phyloP scores from a whole-genome alignment of 306 rosid genomes.

The Citrullus amarus region DNA sequence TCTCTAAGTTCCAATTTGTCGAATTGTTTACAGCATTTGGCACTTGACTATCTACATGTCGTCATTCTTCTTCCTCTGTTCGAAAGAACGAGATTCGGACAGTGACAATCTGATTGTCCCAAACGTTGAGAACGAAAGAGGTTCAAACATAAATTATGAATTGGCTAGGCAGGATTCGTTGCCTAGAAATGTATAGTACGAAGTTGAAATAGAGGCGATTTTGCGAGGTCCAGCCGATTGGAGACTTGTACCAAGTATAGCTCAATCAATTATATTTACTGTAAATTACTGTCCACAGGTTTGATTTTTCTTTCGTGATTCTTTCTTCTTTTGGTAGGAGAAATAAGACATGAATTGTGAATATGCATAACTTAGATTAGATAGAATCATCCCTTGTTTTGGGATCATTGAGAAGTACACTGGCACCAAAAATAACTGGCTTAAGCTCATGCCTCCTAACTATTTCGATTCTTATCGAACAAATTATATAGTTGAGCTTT shows the following conservation, averaged over 20 bases:
- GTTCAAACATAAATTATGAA: constrained; percentile 20
- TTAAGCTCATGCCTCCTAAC: not conserved
- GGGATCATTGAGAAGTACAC: not conserved
- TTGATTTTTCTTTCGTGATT: not conserved
- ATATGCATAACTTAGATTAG: not conserved
- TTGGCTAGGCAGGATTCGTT: constrained; percentile 39
- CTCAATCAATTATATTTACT: not conserved
- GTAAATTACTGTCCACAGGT: not conserved
- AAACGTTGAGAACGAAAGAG: constrained; percentile 15
- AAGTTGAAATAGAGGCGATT: not conserved
- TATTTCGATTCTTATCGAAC: not conserved
- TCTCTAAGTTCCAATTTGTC: constrained; percentile 4
- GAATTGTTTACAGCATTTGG: constrained; percentile 69
- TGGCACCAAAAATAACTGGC: not conserved
- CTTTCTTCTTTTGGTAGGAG: not conserved
- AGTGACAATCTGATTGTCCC: constrained; percentile 6
- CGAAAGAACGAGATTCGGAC: constrained; percentile 34
- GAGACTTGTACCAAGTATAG: not conserved
- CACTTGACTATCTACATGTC: constrained; percentile 72
- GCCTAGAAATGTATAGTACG: constrained; percentile 11
- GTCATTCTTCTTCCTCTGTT: constrained; percentile 64
- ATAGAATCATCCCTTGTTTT: not conserved
- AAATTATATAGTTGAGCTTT: not conserved
- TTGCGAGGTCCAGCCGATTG: not conserved
- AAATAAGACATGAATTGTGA: not conserved